Evolutionary conservation across 495 filamentous ascomycete genomes (phyloP).

Genomic region (Penicillium psychrofluorescens): DNA sequence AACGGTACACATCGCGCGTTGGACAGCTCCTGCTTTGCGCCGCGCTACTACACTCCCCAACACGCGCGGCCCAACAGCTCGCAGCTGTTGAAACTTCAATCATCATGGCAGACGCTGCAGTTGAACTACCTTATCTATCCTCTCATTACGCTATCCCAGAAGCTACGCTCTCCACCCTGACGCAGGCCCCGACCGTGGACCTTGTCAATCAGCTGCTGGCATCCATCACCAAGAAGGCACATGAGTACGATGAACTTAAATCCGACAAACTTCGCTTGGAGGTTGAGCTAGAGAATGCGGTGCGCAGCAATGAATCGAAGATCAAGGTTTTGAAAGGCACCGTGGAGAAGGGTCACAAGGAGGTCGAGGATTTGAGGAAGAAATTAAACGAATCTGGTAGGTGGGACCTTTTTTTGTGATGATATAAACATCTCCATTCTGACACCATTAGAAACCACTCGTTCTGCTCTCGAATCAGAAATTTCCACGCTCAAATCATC

Average conservation of each 20-base stretch:
- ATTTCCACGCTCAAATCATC: slow-evolving; percentile 72
- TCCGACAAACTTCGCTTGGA: slow-evolving; percentile 79
- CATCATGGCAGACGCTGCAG: slow-evolving; percentile 67
- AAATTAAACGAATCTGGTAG: slow-evolving; percentile 78
- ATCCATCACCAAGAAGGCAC: slow-evolving; percentile 63
- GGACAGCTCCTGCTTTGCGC: slow-evolving; percentile 5
- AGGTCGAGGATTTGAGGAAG: slow-evolving; percentile 67
- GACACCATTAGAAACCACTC: slow-evolving; percentile 46
- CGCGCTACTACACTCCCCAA: neutral
- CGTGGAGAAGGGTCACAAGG: slow-evolving; percentile 73
- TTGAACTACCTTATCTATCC: slow-evolving; percentile 71
- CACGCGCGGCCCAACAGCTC: slow-evolving; percentile 4
- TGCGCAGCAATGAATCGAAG: slow-evolving; percentile 72
- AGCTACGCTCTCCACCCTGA: slow-evolving; percentile 53
- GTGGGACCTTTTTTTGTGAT: slow-evolving; percentile 1
- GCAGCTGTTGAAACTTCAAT: slow-evolving; percentile 9
- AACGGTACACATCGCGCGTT: slow-evolving; percentile 15
- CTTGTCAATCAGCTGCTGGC: slow-evolving; percentile 64
- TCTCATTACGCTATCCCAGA: slow-evolving; percentile 67
- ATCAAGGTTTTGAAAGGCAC: slow-evolving; percentile 70
- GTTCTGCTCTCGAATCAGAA: slow-evolving; percentile 68
- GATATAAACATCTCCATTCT: too few species aligned
- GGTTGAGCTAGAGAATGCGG: slow-evolving; percentile 87
- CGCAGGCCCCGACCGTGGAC: slow-evolving; percentile 68
- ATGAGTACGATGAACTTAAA: slow-evolving; percentile 68